Base-by-base conservation (phyloP, 2,329 filamentous ascomycete species). In the Beauveria sp. region DNA sequence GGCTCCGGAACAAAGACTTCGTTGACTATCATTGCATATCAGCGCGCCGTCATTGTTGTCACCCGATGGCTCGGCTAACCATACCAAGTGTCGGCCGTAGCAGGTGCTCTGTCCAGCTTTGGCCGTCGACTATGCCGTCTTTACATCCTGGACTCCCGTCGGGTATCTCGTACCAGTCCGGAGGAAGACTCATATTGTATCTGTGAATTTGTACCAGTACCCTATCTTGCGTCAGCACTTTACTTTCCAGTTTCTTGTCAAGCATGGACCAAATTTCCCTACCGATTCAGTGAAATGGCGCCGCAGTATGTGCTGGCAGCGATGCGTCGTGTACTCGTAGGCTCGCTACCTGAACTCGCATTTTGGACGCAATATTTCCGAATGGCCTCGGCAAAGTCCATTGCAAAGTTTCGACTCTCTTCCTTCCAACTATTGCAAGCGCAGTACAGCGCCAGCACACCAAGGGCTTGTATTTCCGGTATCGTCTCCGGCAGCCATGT, bases 221-320 rank as follows among this genome's bases (percentile, higher is more conserved):
- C 5, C 57, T 58, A 26, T 20, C 5, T n/a, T 10, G 6, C 10
- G 45, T 58, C 5, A 58, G 56, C 22, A 30, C 7, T 16, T 1
- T 2, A 2, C n/a, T 26, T 16, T 1, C 5, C 16, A 16, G 12
- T 16, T 4, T 5, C 18, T 34, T 22, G 14, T 3, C 20, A 4
- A 5, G 18, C 3, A 43, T 5, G 34, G 12, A 2, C 12, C 34
- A 38, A 5, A 12, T 14, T 8, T 34, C 20, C 46, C 18, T 43
- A 52, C 57, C 57, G 47, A 20, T 52, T 59, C 24, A 59, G 22
- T 3, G 57, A 52, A 30, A 59, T 59, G 12, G 57, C 57, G 26
- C 57, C 57, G 46, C 57, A 59, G 40, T 51, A 59, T 20, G 47
- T 52, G 38, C 46, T 59, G 10, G 47, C 57, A 3, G 16, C 24